Percentiles rank a stretch among this genome's conserved stretches.
phyloP scores from a whole-genome alignment of 495 filamentous ascomycete species.

The Lentithecium fluviatile region DNA sequence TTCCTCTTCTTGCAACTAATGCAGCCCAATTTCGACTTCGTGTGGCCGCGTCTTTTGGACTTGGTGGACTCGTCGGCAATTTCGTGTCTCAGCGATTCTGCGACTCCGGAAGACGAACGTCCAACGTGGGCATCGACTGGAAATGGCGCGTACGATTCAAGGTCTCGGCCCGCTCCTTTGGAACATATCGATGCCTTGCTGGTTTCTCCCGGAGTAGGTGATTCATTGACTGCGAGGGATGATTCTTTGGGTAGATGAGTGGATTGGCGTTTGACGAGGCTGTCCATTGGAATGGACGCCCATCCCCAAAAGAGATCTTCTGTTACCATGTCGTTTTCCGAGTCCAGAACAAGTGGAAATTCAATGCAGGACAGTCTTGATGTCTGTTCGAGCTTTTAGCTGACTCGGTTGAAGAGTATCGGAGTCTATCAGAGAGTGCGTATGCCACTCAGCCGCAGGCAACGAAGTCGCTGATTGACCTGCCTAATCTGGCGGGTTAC shows the following conservation, averaged over 20 bases:
- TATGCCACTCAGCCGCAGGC: background rate
- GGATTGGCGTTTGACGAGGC: background rate
- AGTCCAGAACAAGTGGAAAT: background rate
- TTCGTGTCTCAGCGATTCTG: background rate
- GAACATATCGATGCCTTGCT: background rate
- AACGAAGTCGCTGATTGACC: background rate
- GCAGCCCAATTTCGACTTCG: conserved; percentile 25
- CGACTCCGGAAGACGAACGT: background rate
- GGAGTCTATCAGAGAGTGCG: background rate
- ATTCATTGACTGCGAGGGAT: background rate
- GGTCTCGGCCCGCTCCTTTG: too few species aligned
- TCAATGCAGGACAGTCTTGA: background rate
- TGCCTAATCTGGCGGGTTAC: background rate
- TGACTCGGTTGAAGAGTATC: background rate
- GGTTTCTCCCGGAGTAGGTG: background rate
- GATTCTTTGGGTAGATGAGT: background rate
- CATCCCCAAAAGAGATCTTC: conserved; percentile 4
- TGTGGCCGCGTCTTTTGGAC: conserved; percentile 25
- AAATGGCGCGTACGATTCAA: too few species aligned
- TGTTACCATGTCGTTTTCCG: background rate
- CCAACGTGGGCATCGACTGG: background rate
- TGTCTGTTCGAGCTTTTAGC: background rate
- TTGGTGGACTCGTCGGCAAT: background rate
- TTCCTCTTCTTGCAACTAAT: conserved; percentile 23
- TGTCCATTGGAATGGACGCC: conserved; percentile 3